Conservation (phyloP, 768 basidiomycete genomes). For the Mycena floridula region DNA sequence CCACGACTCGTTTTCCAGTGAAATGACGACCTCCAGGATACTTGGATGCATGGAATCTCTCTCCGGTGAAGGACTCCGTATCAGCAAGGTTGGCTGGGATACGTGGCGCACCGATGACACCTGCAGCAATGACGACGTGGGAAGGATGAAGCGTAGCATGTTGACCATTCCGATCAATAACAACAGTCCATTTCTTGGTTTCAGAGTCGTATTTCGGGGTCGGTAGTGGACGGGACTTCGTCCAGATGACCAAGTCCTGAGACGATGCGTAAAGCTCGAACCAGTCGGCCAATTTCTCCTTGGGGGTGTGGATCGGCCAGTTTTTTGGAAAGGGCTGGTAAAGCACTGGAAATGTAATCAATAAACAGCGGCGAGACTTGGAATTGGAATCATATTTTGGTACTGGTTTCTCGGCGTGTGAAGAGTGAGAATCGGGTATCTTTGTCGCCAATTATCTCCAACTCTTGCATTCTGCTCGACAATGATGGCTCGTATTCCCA, state of each 20-base stretch:
- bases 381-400: conserved; percentile 12
- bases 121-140: conserved; percentile 34
- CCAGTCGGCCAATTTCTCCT: conserved; percentile 38
- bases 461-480: conserved; percentile 50
- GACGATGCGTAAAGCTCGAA: conserved; percentile 32
- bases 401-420: conserved; percentile 27
- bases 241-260: conserved; percentile 40
- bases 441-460: conserved; percentile 57
- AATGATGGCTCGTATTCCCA: conserved; percentile 46
- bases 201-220: conserved; percentile 25
- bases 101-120: conserved; percentile 26
- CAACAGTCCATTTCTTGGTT: conserved; percentile 26
- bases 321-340: conserved; percentile 31
- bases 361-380: not conserved
- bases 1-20: conserved; percentile 27
- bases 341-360: conserved; percentile 22
- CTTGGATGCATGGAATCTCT: conserved; percentile 23
- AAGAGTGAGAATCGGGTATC: conserved; percentile 53
- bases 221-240: conserved; percentile 23
- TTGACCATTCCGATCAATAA: conserved; percentile 21
- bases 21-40: conserved; percentile 22
- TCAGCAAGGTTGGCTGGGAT: conserved; percentile 27
- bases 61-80: too few relatives aligned
- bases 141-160: conserved; percentile 24
- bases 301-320: conserved; percentile 36